phyloP scores from a whole-genome alignment of 345 rosid genomes.

The Acer campestre region DNA sequence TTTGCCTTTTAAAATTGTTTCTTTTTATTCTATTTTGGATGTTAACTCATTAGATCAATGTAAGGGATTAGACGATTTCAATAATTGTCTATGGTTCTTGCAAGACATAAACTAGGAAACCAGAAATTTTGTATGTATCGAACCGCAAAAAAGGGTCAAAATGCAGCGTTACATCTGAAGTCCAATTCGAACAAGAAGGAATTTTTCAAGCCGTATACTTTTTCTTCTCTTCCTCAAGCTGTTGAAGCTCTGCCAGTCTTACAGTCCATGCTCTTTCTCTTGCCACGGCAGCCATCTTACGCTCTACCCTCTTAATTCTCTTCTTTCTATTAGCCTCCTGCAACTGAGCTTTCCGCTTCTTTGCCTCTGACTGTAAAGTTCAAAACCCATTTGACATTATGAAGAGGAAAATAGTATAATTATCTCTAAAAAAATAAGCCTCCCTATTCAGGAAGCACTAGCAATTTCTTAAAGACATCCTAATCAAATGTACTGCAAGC shows the following conservation, averaged over 20 bases:
- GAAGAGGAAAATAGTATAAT: not conserved
- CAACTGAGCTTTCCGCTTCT: constrained; percentile 83
- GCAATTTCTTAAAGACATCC: not conserved
- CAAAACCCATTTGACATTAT: constrained; percentile 10
- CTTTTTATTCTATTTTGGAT: too few relatives aligned
- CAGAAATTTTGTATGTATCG: not conserved
- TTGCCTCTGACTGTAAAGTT: constrained; percentile 74
- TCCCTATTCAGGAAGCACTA: not conserved
- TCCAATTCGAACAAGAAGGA: not conserved
- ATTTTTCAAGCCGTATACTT: constrained; percentile 46
- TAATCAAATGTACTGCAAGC: not conserved
- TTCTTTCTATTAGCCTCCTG: constrained; percentile 86
- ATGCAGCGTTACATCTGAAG: not conserved
- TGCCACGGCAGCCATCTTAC: constrained; percentile 87
- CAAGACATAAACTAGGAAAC: not conserved
- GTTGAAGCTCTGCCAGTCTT: constrained; percentile 69
- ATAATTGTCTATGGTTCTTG: not conserved
- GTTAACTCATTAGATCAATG: too few relatives aligned
- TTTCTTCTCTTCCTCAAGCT: constrained; percentile 80
- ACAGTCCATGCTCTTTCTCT: constrained; percentile 92
- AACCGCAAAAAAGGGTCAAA: not conserved
- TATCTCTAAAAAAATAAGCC: not conserved
- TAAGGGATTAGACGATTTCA: not conserved
- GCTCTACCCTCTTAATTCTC: constrained; percentile 53
- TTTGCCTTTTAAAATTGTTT: too few relatives aligned